Conservation (phyloP, 2,329 filamentous ascomycete species). For the Ceratocystis huliohia region DNA sequence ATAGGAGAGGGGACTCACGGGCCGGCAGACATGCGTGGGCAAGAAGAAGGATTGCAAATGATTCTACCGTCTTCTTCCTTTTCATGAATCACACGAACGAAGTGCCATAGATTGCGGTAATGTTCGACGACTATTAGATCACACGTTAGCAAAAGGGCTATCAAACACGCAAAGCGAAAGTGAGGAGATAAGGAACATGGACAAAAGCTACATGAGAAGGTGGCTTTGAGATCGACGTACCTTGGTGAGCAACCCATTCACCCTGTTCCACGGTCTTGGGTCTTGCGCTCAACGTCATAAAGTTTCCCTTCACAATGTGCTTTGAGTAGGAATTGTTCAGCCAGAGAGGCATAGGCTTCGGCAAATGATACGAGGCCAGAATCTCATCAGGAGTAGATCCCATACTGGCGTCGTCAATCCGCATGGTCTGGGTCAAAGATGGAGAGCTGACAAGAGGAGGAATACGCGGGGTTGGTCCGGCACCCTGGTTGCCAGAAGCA, state of each 20-base stretch:
- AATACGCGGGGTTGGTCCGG: slow-evolving; percentile 31
- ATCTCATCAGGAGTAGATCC: slow-evolving; percentile 40
- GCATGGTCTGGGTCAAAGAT: slow-evolving; percentile 53
- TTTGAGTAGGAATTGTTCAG: slow-evolving; percentile 63
- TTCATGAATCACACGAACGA: slow-evolving; percentile 79
- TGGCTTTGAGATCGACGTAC: slow-evolving; percentile 36
- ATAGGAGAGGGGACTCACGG: slow-evolving; percentile 47
- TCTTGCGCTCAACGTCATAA: slow-evolving; percentile 86
- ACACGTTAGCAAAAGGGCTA: slow-evolving; percentile 1
- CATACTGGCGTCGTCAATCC: slow-evolving; percentile 49
- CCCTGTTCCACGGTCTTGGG: slow-evolving; percentile 88
- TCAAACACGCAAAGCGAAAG: background rate
- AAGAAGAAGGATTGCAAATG: slow-evolving; percentile 73
- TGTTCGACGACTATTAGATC: slow-evolving; percentile 66
- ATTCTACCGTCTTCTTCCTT: slow-evolving; percentile 64
- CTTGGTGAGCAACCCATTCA: slow-evolving; percentile 92
- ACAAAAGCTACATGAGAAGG: background rate
- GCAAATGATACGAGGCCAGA: slow-evolving; percentile 49
- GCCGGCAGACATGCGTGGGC: slow-evolving; percentile 89
- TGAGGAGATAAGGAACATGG: background rate
- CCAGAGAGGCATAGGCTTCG: slow-evolving; percentile 57
- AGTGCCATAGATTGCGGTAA: slow-evolving; percentile 76
- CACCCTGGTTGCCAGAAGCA: slow-evolving; percentile 12
- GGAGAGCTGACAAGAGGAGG: slow-evolving; percentile 51
- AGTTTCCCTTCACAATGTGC: slow-evolving; percentile 92